Conservation (phyloP, 441 rosid genomes). For the Macaranga tanarius region DNA sequence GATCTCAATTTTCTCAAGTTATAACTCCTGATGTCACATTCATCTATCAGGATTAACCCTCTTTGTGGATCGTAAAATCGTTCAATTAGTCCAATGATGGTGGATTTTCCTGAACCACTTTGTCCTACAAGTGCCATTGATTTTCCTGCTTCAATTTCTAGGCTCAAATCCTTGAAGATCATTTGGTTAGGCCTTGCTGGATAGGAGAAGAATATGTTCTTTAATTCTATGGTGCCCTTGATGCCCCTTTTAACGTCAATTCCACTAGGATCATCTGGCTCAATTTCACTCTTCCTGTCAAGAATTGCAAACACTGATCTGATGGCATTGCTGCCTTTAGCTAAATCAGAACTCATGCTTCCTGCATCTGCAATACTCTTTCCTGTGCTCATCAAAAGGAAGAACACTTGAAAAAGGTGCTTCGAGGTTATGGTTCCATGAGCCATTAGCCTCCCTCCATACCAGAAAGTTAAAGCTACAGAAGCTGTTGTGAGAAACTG, state of each 20-base stretch:
- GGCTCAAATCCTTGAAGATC: slow-evolving; percentile 44
- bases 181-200: slow-evolving; percentile 49
- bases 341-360: slow-evolving; percentile 55
- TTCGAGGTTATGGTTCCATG: slow-evolving; percentile 31
- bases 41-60: slow-evolving; percentile 40
- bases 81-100: slow-evolving; percentile 44
- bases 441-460: slow-evolving; percentile 44
- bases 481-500: slow-evolving; percentile 45
- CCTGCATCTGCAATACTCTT: slow-evolving; percentile 51
- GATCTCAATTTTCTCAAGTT: slow-evolving; percentile 43
- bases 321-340: slow-evolving; percentile 41
- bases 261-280: slow-evolving; percentile 34
- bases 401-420: slow-evolving; percentile 43
- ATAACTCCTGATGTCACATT: slow-evolving; percentile 38
- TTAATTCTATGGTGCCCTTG: slow-evolving; percentile 39
- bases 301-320: slow-evolving; percentile 35
- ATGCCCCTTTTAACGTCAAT: slow-evolving; percentile 15
- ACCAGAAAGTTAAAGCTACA: slow-evolving; percentile 44
- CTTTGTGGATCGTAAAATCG: slow-evolving; percentile 45
- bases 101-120: slow-evolving; percentile 55
- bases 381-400: slow-evolving; percentile 47
- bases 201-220: slow-evolving; percentile 40
- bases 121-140: slow-evolving; percentile 46
- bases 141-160: slow-evolving; percentile 39
- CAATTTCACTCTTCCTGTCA: slow-evolving; percentile 40